A percentile compares a stretch with the other conserved stretches of the same genome.
Conservation (phyloP, 164 flowering plant species). For the Litsea cubeba region DNA sequence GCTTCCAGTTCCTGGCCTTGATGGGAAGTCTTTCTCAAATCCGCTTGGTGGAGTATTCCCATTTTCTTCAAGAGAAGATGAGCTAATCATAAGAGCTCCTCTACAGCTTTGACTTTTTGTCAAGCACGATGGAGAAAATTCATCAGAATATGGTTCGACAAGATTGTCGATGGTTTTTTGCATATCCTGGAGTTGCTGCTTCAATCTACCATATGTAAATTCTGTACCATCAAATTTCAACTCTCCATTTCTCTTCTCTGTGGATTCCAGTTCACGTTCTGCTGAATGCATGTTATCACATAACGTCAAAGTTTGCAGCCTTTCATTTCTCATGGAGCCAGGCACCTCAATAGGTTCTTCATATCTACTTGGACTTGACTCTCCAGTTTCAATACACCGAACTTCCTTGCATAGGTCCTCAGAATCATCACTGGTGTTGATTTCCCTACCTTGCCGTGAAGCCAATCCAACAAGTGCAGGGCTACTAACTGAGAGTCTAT, state of each 20-base stretch:
- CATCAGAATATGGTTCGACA: slow-evolving; percentile 28
- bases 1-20: slow-evolving; percentile 28
- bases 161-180: slow-evolving; percentile 33
- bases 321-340: slow-evolving; percentile 27
- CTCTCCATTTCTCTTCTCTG: slow-evolving; percentile 17
- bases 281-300: slow-evolving; percentile 18
- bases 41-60: slow-evolving; percentile 38
- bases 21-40: slow-evolving; percentile 35
- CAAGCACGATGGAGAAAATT: slow-evolving; percentile 31
- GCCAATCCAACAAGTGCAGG: slow-evolving; percentile 37
- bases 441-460: slow-evolving; percentile 36
- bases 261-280: slow-evolving; percentile 19
- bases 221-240: slow-evolving; percentile 4
- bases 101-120: slow-evolving; percentile 60
- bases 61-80: slow-evolving; percentile 17
- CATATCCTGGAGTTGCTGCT: slow-evolving; percentile 31
- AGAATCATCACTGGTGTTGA: slow-evolving; percentile 18
- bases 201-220: slow-evolving; percentile 25
- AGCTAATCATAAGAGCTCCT: slow-evolving; percentile 27
- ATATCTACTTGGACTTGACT: slow-evolving; percentile 18
- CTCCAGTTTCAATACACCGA: slow-evolving; percentile 50
- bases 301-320: slow-evolving; percentile 10
- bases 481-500: slow-evolving; percentile 19
- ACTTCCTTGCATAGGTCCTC: slow-evolving; percentile 70
- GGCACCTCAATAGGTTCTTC: slow-evolving; percentile 5